phyloP scores from a whole-genome alignment of 768 basidiomycete species.

The Naganishia randhawae region DNA sequence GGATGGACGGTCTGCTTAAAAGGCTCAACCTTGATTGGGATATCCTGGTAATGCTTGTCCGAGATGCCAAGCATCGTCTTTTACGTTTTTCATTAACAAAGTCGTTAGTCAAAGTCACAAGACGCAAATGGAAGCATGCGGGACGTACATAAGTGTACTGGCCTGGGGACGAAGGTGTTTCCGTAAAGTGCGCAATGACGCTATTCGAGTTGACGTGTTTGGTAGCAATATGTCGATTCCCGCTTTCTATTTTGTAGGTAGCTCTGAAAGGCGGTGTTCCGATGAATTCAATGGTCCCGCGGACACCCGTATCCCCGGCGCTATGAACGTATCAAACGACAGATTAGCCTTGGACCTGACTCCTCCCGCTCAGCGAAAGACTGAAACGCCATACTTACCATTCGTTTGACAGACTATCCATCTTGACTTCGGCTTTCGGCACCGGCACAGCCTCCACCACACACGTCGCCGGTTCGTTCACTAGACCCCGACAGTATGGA shows the following conservation, averaged over 20 bases:
- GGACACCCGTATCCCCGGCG: slow-evolving; percentile 74
- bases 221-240: neutral
- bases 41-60: slow-evolving; percentile 76
- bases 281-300: slow-evolving; percentile 76
- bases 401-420: slow-evolving; percentile 77
- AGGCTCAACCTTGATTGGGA: slow-evolving; percentile 66
- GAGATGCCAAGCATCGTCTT: slow-evolving; percentile 66
- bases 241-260: slow-evolving; percentile 56
- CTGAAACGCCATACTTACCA: slow-evolving; percentile 61
- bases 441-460: slow-evolving; percentile 60
- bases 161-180: slow-evolving; percentile 57
- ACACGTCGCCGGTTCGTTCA: slow-evolving; percentile 77
- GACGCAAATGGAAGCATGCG: neutral
- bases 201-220: slow-evolving; percentile 3
- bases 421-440: slow-evolving; percentile 79
- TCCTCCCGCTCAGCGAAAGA: neutral
- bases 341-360: neutral
- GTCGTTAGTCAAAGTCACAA: neutral
- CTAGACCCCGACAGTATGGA: slow-evolving; percentile 72
- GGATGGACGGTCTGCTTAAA: slow-evolving; percentile 89
- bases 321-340: slow-evolving; percentile 51
- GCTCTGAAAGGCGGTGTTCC: slow-evolving; percentile 87
- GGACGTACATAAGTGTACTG: slow-evolving; percentile 68
- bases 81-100: neutral
- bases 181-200: slow-evolving; percentile 3